Percentiles rank a stretch among this genome's conserved stretches.
These are phyloP conservation scores for Plasmodium gaboni DNA, from an alignment of 169 alveolate species.

Conservation along the genomic window DNA sequence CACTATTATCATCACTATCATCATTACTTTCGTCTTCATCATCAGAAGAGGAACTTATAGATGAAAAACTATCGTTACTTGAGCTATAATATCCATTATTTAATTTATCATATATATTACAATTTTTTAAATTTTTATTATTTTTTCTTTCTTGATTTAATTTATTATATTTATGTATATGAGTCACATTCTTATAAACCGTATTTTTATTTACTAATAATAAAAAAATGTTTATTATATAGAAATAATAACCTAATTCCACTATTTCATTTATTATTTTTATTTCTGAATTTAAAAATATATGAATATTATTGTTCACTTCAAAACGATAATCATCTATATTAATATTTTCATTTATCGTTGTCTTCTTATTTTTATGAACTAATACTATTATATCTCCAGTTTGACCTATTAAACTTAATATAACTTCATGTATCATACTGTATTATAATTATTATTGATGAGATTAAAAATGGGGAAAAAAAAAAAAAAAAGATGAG, in stretches of 20 bases:
- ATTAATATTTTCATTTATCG: constrained; percentile 64
- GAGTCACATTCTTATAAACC: constrained; percentile 64
- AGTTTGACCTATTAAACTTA: constrained; percentile 83
- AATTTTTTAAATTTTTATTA: constrained; percentile 13
- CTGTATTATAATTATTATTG: too few relatives aligned
- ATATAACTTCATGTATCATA: constrained; percentile 82
- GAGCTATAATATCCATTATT: constrained; percentile 7
- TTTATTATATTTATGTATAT: constrained; percentile 74
- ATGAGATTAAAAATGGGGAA: too few relatives aligned
- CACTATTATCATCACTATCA: too few relatives aligned
- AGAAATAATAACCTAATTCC: constrained; percentile 72
- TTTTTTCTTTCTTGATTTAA: constrained; percentile 32
- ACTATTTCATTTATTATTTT: constrained; percentile 77
- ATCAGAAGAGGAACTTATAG: constrained; percentile 10
- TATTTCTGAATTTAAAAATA: constrained; percentile 76
- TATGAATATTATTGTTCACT: constrained; percentile 78
- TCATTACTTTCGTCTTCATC: not conserved
- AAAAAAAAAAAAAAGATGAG: too few relatives aligned
- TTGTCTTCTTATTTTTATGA: constrained; percentile 43
- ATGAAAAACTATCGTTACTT: constrained; percentile 18
- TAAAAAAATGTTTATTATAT: constrained; percentile 66
- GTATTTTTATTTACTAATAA: constrained; percentile 70
- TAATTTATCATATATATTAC: not conserved
- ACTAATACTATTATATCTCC: constrained; percentile 80
- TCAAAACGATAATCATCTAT: constrained; percentile 77